phyloP scores from a whole-genome alignment of 768 basidiomycete species.

The Sistotremastrum niveocremeum region DNA sequence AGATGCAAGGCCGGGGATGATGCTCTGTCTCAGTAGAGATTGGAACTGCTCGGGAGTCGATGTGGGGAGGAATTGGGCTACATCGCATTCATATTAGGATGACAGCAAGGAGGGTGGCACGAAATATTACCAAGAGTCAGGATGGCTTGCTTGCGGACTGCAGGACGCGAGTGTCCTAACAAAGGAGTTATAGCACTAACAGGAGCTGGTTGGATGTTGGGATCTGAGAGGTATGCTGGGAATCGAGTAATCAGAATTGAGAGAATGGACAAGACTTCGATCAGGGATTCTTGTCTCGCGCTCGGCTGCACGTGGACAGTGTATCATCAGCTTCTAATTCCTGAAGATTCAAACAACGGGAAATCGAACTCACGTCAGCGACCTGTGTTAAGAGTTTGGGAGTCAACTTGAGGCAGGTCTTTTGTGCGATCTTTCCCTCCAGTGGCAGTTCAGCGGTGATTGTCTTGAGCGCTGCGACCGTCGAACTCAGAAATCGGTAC shows the following conservation, averaged over 20 bases:
- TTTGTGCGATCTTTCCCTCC: slow-evolving; percentile 64
- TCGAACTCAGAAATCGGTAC: neutral
- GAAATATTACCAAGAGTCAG: slow-evolving; percentile 35
- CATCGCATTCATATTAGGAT: neutral
- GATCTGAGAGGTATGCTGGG: slow-evolving; percentile 48
- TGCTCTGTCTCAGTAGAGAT: slow-evolving; percentile 41
- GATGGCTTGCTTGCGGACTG: slow-evolving; percentile 89
- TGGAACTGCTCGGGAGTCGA: slow-evolving; percentile 50
- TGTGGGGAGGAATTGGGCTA: slow-evolving; percentile 67
- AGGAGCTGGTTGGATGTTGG: slow-evolving; percentile 42
- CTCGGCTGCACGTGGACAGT: slow-evolving; percentile 27
- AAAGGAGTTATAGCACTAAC: slow-evolving; percentile 56
- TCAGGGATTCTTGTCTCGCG: slow-evolving; percentile 67
- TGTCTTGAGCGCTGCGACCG: slow-evolving; percentile 69
- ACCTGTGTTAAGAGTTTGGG: slow-evolving; percentile 74
- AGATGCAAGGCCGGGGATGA: slow-evolving; percentile 44
- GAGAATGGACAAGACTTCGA: slow-evolving; percentile 75
- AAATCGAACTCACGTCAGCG: slow-evolving; percentile 39
- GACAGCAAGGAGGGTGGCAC: neutral
- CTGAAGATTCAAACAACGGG: neutral
- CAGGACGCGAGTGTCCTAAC: slow-evolving; percentile 61
- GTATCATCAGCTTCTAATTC: neutral
- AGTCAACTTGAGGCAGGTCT: slow-evolving; percentile 72
- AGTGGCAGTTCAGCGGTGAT: slow-evolving; percentile 84
- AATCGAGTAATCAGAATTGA: slow-evolving; percentile 83